Conservation (phyloP, 164 flowering plant species). For the Chloranthus sessilifolius region DNA sequence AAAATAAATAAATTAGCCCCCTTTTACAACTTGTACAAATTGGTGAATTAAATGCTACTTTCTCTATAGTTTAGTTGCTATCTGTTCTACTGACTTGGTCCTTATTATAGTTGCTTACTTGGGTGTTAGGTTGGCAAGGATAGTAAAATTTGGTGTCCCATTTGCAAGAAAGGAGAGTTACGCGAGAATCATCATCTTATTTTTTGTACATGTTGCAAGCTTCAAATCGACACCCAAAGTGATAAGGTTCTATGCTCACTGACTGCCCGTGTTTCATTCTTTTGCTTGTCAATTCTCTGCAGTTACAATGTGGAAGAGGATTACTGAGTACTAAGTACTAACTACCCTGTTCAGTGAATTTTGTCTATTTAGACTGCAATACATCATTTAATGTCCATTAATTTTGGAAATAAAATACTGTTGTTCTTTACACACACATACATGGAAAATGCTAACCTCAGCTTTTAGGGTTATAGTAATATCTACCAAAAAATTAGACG, state of each 20-base stretch:
- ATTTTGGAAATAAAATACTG: no score
- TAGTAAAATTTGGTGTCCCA: slow-evolving; percentile 71
- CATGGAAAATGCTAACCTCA: no score
- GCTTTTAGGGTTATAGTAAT: no score
- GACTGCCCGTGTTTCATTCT: not conserved
- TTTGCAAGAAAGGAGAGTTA: slow-evolving; percentile 74
- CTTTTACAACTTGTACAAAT: no score
- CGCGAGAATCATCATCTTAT: slow-evolving; percentile 45
- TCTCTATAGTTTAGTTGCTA: not conserved
- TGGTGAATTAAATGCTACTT: not conserved
- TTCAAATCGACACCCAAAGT: slow-evolving; percentile 47
- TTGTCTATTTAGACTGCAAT: no score
- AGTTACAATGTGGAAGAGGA: no score
- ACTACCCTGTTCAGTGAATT: no score
- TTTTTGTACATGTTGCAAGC: slow-evolving; percentile 55
- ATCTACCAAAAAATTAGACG: no score
- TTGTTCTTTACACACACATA: no score
- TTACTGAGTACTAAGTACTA: no score
- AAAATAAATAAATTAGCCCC: no score
- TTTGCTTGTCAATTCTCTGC: not conserved
- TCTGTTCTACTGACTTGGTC: not conserved
- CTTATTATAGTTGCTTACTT: not conserved
- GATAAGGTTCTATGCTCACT: slow-evolving; percentile 42
- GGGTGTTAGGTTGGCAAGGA: slow-evolving; percentile 16
- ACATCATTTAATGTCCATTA: no score